Conservation (phyloP, 345 rosid genomes). For the Psidium friedrichsthalianum region DNA sequence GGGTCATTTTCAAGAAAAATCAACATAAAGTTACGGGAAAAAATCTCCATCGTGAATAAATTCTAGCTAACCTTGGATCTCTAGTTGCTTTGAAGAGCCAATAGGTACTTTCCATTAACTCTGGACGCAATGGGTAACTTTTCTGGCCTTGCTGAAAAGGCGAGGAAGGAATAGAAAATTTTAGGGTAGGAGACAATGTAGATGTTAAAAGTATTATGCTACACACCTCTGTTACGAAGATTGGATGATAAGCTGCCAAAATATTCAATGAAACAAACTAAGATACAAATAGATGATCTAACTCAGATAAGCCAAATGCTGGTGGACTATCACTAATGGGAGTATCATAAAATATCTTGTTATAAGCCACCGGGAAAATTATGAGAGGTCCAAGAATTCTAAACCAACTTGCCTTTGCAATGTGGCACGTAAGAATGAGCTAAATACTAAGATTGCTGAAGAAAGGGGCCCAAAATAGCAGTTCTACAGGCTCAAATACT, state of each 20-base stretch:
- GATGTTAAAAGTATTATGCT: background rate
- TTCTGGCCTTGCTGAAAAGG: slow-evolving; percentile 73
- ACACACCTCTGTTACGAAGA: background rate
- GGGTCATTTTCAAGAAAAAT: background rate
- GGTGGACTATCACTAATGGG: background rate
- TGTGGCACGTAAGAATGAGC: background rate
- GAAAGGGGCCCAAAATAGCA: background rate
- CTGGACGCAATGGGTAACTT: slow-evolving; percentile 96
- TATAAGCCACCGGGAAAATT: background rate
- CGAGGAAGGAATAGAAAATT: background rate
- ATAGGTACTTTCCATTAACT: slow-evolving; percentile 92
- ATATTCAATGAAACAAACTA: background rate
- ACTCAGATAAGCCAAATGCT: background rate
- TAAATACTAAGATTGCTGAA: background rate
- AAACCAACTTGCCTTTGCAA: background rate
- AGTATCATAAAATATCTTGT: background rate
- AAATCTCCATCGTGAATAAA: background rate
- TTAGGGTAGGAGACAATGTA: background rate
- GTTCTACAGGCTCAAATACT: background rate
- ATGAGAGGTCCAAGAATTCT: background rate
- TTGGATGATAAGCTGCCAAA: background rate
- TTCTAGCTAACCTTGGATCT: slow-evolving; percentile 54
- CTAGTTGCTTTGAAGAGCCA: slow-evolving; percentile 98
- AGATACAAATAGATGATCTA: background rate
- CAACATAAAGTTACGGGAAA: background rate